Conservation (phyloP, 176 grass and related monocot genomes). For the Eleusine indica region DNA sequence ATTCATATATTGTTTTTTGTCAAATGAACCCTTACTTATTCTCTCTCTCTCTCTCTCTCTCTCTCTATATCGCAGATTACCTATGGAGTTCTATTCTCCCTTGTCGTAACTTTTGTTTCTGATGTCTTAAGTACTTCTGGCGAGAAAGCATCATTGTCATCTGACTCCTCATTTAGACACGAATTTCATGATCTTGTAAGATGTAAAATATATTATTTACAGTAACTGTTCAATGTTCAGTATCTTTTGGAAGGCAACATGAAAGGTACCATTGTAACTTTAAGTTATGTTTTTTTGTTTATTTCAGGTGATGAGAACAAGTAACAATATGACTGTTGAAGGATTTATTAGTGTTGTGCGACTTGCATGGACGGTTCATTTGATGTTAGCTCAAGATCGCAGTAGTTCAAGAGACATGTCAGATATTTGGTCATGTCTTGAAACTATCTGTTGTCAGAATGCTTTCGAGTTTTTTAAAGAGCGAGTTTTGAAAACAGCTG, state of each 20-base stretch:
- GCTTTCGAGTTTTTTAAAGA: constrained; percentile 71
- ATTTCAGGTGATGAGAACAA: constrained; percentile 69
- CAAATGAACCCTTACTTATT: constrained; percentile 21
- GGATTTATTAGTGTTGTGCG: constrained; percentile 76
- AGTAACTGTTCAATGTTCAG: constrained; percentile 18
- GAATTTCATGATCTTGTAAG: constrained; percentile 95
- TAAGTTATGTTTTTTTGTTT: constrained; percentile 26
- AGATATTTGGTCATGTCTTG: constrained; percentile 74
- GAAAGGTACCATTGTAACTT: constrained; percentile 23
- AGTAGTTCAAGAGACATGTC: constrained; percentile 52
- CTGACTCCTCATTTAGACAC: constrained; percentile 74
- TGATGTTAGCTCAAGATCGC: constrained; percentile 90
- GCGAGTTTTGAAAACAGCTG: constrained; percentile 73
- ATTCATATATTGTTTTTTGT: constrained; percentile 23
- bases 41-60: not conserved
- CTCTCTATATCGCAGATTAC: constrained; percentile 64
- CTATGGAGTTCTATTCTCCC: constrained; percentile 69
- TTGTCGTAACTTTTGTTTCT: constrained; percentile 81
- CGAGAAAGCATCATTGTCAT: constrained; percentile 49
- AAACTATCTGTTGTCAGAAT: constrained; percentile 74
- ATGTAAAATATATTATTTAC: constrained; percentile 12
- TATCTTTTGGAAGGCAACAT: constrained; percentile 20
- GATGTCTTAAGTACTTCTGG: constrained; percentile 71
- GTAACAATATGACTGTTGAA: constrained; percentile 65
- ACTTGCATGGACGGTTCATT: constrained; percentile 85